Evolutionary conservation across 192 early-diverging fungal genomes (phyloP).

Genomic region (Rhizoclosmatium sp.): DNA sequence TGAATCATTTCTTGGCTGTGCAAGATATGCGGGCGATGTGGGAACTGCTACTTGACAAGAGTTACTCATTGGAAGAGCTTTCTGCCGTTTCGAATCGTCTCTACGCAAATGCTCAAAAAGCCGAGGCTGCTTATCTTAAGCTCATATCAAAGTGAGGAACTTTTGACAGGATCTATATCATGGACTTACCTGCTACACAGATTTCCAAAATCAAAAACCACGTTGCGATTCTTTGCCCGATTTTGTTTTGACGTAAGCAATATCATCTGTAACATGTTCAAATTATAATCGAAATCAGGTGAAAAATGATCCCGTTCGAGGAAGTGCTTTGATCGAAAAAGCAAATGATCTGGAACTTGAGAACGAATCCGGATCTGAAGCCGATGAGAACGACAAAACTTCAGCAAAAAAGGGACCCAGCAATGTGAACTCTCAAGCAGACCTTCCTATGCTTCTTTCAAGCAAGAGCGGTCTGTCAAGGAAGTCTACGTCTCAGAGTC

Average conservation of each 20-base stretch:
- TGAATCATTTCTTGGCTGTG: conserved; percentile 18
- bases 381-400: too few relatives aligned
- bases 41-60: conserved; percentile 13
- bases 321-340: background rate
- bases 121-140: conserved; percentile 15
- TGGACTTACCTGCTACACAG: background rate
- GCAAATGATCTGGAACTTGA: conserved; percentile 1
- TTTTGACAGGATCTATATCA: background rate
- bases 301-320: background rate
- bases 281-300: background rate
- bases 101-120: conserved; percentile 7
- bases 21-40: conserved; percentile 26
- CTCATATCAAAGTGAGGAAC: conserved; percentile 16
- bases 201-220: conserved; percentile 10
- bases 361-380: background rate
- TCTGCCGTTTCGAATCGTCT: background rate
- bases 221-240: conserved; percentile 17
- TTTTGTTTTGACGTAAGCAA: conserved; percentile 26
- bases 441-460: background rate
- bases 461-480: background rate
- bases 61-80: conserved; percentile 19
- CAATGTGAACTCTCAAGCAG: too few relatives aligned
- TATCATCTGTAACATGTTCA: background rate
- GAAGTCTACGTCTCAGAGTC: background rate
- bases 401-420: too few relatives aligned